Evolutionary conservation across 192 early-diverging fungal genomes (phyloP), one percentile per base, ranked within the genome.

Genomic region (Allomyces macrogynus): DNA sequence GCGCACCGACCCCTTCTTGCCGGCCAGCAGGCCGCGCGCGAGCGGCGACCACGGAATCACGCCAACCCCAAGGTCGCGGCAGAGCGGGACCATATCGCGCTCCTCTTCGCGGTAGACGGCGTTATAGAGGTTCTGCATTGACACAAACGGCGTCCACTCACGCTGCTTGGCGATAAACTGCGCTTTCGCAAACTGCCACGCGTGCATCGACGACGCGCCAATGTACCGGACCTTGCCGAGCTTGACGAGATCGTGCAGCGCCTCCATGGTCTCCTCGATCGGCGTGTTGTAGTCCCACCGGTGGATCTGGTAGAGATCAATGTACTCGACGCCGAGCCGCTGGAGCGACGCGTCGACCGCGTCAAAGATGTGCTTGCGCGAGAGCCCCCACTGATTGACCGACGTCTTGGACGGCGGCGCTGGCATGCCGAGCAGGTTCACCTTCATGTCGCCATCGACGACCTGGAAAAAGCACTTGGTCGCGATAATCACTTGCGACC

Each of bases 221-320:
- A 83, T 65, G 70, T 86, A 86, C 0, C 76, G 65, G 5, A 77
- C 82, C 67, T 87, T 87, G 16, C 87, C 87, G 16, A 72, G 63
- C 16, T 77, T 64, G 20, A 88, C 80, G 63, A 85, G 66, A 63
- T 89, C 86, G 62, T 89, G 65, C 14, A 89, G 66, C 5, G 87
- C 81, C 43, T 76, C 72, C 79, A 89, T 83, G 14, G 84, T 84
- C 65, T 88, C 86, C 65, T 84, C 77, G n/a, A 84, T 72, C 1
- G 87, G 78, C 0, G 85, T 83, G 26, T 79, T 68, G 61, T 70
- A 69, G 67, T 75, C 72, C 61, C 57, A 69, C 1, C 76, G 71
- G 66, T 82, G 79, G 10, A 81, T 69, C 24, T 78, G 67, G 62
- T 81, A 81, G 10, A 82, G 61, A 69, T 82, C 80, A 65, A 80